phyloP scores from a whole-genome alignment of 495 filamentous ascomycete genomes.

The Penicillium flavigenum region DNA sequence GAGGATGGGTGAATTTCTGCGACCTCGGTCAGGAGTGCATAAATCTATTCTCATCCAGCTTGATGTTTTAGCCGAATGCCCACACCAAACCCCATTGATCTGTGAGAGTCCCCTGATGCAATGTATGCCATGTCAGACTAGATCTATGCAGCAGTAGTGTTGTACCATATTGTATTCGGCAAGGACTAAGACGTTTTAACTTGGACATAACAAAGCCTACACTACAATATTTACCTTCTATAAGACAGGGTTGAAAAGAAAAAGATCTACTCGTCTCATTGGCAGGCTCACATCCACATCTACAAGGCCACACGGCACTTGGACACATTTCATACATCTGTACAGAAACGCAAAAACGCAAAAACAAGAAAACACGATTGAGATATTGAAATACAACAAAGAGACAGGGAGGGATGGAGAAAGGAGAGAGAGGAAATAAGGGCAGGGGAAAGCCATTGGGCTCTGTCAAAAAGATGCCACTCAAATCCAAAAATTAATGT shows the following conservation, averaged over 20 bases:
- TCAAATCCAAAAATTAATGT: constrained; percentile 34
- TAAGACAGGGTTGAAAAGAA: not conserved
- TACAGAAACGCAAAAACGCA: constrained; percentile 30
- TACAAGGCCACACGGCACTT: constrained; percentile 12
- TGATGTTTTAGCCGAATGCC: too few species aligned
- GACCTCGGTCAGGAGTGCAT: too few species aligned
- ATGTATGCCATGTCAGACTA: not conserved
- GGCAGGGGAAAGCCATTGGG: constrained; percentile 18
- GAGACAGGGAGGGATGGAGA: constrained; percentile 17
- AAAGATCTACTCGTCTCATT: constrained; percentile 26
- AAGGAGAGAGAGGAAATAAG: constrained; percentile 20
- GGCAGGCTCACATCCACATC: constrained; percentile 23
- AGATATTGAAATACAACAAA: constrained; percentile 18
- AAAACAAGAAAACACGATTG: constrained; percentile 10
- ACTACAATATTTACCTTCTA: not conserved
- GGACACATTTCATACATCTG: constrained; percentile 32
- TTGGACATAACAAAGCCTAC: not conserved
- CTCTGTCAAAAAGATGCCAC: constrained; percentile 34
- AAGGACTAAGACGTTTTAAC: not conserved
- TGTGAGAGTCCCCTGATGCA: not conserved
- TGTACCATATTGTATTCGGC: too few species aligned
- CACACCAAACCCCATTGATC: too few species aligned
- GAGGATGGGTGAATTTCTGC: too few species aligned
- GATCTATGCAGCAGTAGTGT: too few species aligned
- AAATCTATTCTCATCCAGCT: too few species aligned